Percentiles rank a stretch among this genome's conserved stretches.
These are phyloP conservation scores for Gynostemma pentaphyllum DNA, from an alignment of 306 rosid genomes.

Conservation along the genomic window DNA sequence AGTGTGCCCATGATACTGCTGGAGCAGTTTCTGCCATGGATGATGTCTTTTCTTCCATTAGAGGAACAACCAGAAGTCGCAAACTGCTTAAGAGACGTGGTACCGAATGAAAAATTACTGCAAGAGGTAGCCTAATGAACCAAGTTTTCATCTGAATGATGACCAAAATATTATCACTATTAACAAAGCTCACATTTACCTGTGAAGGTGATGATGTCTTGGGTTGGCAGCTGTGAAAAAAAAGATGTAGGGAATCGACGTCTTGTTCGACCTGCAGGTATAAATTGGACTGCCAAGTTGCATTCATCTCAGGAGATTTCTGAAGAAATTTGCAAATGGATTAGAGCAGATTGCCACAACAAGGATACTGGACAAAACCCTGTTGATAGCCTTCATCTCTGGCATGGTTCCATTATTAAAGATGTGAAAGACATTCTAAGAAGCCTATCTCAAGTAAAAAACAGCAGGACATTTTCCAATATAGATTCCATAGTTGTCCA, in stretches of 20 bases:
- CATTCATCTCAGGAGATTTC: constrained; percentile 23
- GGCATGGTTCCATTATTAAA: constrained; percentile 67
- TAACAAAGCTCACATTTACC: constrained; percentile 16
- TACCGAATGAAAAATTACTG: constrained; percentile 55
- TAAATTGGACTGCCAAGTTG: constrained; percentile 23
- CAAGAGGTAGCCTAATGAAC: constrained; percentile 52
- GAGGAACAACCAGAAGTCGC: constrained; percentile 45
- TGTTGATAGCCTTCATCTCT: constrained; percentile 57
- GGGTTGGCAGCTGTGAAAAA: constrained; percentile 39
- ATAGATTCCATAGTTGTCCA: constrained; percentile 53
- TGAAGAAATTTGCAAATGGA: too few species aligned
- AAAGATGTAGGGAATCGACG: constrained; percentile 27
- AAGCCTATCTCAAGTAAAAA: constrained; percentile 46
- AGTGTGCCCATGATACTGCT: constrained; percentile 68
- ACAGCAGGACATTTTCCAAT: constrained; percentile 25
- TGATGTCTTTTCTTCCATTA: constrained; percentile 53
- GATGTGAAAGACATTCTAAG: constrained; percentile 46
- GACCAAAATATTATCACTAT: neutral
- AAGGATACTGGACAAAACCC: constrained; percentile 39
- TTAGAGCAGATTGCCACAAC: too few species aligned
- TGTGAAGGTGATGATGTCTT: constrained; percentile 65
- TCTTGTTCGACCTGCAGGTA: constrained; percentile 22
- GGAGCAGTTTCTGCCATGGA: constrained; percentile 53
- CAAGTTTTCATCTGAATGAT: constrained; percentile 3
- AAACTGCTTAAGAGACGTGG: constrained; percentile 42